Evolutionary conservation across 2,329 filamentous ascomycete genomes (phyloP).

Genomic region (Ophiocordyceps camponoti-floridani): DNA sequence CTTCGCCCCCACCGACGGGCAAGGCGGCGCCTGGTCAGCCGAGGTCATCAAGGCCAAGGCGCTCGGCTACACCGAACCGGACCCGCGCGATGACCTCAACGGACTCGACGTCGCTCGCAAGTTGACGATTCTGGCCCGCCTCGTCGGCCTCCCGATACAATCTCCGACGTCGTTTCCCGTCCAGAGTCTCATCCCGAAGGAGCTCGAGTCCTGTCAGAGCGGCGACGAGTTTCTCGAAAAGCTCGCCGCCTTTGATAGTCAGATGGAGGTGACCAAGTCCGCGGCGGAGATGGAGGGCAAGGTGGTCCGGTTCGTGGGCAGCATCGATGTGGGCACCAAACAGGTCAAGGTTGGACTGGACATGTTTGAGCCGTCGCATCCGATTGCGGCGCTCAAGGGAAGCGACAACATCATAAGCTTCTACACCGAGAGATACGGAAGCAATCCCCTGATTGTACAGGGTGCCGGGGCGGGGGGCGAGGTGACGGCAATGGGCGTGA

Average conservation of each 20-base stretch:
- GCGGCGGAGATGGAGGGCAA: constrained; percentile 76
- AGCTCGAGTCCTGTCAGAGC: constrained; percentile 58
- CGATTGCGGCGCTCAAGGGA: constrained; percentile 86
- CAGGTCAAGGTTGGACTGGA: constrained; percentile 83
- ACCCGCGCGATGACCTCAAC: constrained; percentile 73
- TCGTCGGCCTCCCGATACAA: constrained; percentile 66
- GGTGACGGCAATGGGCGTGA: constrained; percentile 95
- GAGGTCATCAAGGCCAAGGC: constrained; percentile 88
- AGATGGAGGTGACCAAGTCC: constrained; percentile 80
- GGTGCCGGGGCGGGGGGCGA: constrained; percentile 88
- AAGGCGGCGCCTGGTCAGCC: constrained; percentile 69
- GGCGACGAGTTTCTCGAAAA: constrained; percentile 75
- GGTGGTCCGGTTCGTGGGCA: constrained; percentile 86
- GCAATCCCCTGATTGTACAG: constrained; percentile 83
- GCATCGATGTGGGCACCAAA: constrained; percentile 67
- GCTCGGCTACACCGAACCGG: constrained; percentile 80
- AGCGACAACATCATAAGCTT: constrained; percentile 99
- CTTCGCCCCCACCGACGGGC: constrained; percentile 65
- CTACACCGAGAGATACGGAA: constrained; percentile 87
- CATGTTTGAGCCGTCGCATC: constrained; percentile 72
- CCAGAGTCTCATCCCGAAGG: constrained; percentile 77
- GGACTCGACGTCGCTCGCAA: constrained; percentile 88
- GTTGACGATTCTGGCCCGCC: constrained; percentile 78
- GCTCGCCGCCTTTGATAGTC: constrained; percentile 65
- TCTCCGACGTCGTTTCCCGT: constrained; percentile 83